phyloP scores from a whole-genome alignment of 441 rosid species.

The Pelargonium australe region DNA sequence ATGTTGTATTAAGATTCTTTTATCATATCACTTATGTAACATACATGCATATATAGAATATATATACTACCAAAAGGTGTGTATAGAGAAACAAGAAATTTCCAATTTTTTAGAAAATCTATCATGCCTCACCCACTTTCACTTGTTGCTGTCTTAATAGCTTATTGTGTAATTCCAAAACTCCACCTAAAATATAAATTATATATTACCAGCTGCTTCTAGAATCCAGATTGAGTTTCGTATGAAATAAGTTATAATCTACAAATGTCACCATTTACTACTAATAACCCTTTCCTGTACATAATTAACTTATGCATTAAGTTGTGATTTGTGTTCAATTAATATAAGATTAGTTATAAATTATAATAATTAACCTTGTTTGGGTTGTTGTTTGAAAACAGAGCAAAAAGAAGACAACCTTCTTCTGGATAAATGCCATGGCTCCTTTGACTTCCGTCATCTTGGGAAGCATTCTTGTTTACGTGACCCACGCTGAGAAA shows the following conservation, averaged over 20 bases:
- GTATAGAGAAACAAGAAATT: not conserved
- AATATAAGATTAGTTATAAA: not conserved
- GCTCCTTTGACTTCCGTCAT: slow-evolving; percentile 69
- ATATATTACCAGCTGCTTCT: not conserved
- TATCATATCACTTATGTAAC: not conserved
- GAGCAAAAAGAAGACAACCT: slow-evolving; percentile 57
- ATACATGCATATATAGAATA: not conserved
- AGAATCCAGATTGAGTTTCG: not conserved
- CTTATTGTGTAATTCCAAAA: not conserved
- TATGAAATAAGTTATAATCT: not conserved
- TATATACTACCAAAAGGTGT: too few relatives aligned
- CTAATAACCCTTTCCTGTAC: too few relatives aligned
- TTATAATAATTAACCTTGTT: not conserved
- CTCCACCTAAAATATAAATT: not conserved
- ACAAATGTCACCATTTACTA: not conserved
- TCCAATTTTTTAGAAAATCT: not conserved
- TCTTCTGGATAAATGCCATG: slow-evolving; percentile 86
- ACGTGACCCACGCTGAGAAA: slow-evolving; percentile 40
- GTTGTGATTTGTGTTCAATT: too few relatives aligned
- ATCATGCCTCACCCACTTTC: not conserved
- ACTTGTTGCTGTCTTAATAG: not conserved
- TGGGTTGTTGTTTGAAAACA: slow-evolving; percentile 23
- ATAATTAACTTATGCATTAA: too few relatives aligned
- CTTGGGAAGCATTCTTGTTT: slow-evolving; percentile 66
- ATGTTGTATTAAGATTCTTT: not conserved